Evolutionary conservation across 768 basidiomycete species (phyloP).

Genomic region (Auriscalpium orientale): DNA sequence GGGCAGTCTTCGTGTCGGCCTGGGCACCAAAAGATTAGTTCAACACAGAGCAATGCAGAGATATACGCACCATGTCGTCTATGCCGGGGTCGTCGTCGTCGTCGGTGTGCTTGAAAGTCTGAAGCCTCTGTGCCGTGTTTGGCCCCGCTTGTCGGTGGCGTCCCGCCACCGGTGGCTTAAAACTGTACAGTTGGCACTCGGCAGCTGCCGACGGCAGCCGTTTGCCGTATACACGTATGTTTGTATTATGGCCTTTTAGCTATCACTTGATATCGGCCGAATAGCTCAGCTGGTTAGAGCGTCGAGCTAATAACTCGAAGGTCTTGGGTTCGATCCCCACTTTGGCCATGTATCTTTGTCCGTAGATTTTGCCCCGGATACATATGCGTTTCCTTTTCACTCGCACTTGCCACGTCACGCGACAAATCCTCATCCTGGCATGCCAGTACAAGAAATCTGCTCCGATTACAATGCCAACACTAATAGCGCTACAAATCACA

Average conservation of each 20-base stretch:
- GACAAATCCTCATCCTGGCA: no score
- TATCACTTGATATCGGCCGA: neutral
- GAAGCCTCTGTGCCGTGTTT: neutral
- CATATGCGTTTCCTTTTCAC: no score
- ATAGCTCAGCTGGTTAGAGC: conserved; percentile 92
- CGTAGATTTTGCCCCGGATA: neutral
- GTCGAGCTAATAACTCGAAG: conserved; percentile 65
- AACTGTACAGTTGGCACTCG: conserved; percentile 1
- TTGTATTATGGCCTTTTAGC: neutral
- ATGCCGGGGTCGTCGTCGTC: conserved; percentile 1
- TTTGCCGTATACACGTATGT: neutral
- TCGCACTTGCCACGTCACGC: no score
- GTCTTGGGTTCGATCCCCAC: conserved; percentile 21
- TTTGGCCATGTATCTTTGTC: conserved; percentile 5
- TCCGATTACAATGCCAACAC: no score
- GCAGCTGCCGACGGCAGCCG: neutral
- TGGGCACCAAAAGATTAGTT: conserved; percentile 20
- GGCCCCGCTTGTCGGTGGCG: neutral
- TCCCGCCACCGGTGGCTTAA: conserved; percentile 1
- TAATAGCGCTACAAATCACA: no score
- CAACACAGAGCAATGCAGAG: no score
- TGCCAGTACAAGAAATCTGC: no score
- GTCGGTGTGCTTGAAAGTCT: neutral
- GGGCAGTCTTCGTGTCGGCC: conserved; percentile 86
- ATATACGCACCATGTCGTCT: neutral